Evolutionary conservation across 2,329 filamentous ascomycete species (phyloP).

Genomic region (Aspergillus sp.): DNA sequence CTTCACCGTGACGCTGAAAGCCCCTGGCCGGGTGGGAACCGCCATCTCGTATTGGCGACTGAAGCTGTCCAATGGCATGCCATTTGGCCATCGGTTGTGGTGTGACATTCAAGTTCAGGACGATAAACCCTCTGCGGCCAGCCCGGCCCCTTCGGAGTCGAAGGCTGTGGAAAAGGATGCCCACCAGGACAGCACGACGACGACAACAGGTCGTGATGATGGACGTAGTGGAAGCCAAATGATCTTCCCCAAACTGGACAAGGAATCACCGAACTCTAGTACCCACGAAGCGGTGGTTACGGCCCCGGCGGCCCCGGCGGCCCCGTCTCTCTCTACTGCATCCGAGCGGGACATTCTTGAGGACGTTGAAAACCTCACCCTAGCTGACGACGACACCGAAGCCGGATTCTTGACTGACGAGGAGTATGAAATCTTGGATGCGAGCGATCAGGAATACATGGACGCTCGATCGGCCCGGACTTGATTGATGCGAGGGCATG

Average conservation of each 20-base stretch:
- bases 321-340: slow-evolving; percentile 42
- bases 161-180: slow-evolving; percentile 32
- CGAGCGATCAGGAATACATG: slow-evolving; percentile 81
- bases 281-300: slow-evolving; percentile 58
- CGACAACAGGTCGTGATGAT: slow-evolving; percentile 30
- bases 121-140: slow-evolving; percentile 12
- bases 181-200: slow-evolving; percentile 22
- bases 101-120: slow-evolving; percentile 75
- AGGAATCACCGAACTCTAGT: slow-evolving; percentile 82
- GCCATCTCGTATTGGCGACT: slow-evolving; percentile 96
- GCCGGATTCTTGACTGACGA: slow-evolving; percentile 92
- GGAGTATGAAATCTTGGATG: slow-evolving; percentile 96
- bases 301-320: slow-evolving; percentile 30
- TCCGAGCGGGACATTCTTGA: slow-evolving; percentile 52
- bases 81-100: slow-evolving; percentile 93
- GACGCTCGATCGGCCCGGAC: slow-evolving; percentile 41
- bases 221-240: slow-evolving; percentile 63
- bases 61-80: slow-evolving; percentile 73
- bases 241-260: slow-evolving; percentile 96
- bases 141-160: slow-evolving; percentile 10
- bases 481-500: slow-evolving; percentile 10
- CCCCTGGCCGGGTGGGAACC: slow-evolving; percentile 72
- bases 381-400: slow-evolving; percentile 49
- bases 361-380: slow-evolving; percentile 59
- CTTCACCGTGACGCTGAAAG: slow-evolving; percentile 84